phyloP scores from a whole-genome alignment of 768 basidiomycete species.

The Lentinula sp. region DNA sequence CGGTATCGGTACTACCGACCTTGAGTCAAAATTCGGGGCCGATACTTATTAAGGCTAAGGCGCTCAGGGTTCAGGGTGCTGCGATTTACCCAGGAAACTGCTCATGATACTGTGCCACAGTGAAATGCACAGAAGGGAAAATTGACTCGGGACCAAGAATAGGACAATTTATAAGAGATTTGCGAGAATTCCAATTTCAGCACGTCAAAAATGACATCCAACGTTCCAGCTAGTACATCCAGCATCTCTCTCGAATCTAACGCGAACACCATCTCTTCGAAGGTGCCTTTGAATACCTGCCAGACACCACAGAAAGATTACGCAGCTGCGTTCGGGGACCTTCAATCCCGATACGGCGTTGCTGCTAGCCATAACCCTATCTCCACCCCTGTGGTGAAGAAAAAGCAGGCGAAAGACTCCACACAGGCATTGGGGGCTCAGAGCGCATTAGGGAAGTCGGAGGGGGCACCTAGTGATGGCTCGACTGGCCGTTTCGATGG shows the following conservation, averaged over 20 bases:
- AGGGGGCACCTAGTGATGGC: background rate
- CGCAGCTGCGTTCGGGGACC: conserved; percentile 26
- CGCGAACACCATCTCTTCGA: conserved; percentile 1
- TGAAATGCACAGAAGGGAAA: no score
- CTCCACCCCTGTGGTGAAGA: background rate
- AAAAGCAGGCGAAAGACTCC: background rate
- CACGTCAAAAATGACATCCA: background rate
- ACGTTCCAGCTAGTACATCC: background rate
- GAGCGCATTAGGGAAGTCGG: background rate
- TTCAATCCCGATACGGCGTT: background rate
- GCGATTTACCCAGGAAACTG: background rate
- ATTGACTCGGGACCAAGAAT: background rate
- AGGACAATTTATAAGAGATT: background rate
- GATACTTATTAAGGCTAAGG: no score
- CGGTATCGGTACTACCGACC: no score
- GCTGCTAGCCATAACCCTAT: background rate
- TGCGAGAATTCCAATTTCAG: background rate
- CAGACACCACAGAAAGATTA: conserved; percentile 13
- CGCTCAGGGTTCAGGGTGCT: background rate
- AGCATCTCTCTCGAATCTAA: background rate
- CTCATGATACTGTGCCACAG: background rate
- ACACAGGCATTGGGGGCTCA: background rate
- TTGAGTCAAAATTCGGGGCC: background rate
- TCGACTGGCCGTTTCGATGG: background rate
- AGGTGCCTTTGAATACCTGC: background rate